phyloP scores from a whole-genome alignment of 495 filamentous ascomycete genomes.

The Penicillium alfredii region DNA sequence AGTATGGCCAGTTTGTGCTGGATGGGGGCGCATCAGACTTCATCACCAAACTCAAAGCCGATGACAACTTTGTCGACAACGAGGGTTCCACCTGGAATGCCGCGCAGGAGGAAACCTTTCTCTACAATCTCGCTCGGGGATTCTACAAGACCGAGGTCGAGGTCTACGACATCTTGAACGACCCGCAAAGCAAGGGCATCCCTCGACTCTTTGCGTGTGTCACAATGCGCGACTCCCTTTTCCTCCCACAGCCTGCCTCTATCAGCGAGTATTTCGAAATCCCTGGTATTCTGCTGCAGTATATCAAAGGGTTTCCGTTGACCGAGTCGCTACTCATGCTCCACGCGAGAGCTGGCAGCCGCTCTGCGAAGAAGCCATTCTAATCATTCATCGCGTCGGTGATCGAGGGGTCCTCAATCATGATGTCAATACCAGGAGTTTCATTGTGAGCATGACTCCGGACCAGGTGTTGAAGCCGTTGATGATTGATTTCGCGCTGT shows the following conservation, averaged over 20 bases:
- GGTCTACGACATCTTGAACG: slow-evolving; percentile 13
- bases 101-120: slow-evolving; percentile 17
- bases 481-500: slow-evolving; percentile 30
- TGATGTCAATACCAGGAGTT: slow-evolving; percentile 23
- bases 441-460: slow-evolving; percentile 17
- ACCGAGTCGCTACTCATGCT: slow-evolving; percentile 11
- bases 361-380: slow-evolving; percentile 24
- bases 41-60: slow-evolving; percentile 8
- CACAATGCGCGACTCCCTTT: slow-evolving; percentile 1
- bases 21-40: slow-evolving; percentile 11
- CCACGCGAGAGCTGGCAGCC: slow-evolving; percentile 18
- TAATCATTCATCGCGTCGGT: slow-evolving; percentile 12
- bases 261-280: slow-evolving; percentile 8
- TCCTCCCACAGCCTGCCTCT: not conserved
- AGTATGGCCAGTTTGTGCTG: slow-evolving; percentile 18
- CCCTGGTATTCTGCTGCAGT: slow-evolving; percentile 19
- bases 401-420: slow-evolving; percentile 23
- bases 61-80: slow-evolving; percentile 1
- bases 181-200: slow-evolving; percentile 16
- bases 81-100: slow-evolving; percentile 14
- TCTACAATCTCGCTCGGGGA: slow-evolving; percentile 7
- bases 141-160: slow-evolving; percentile 14
- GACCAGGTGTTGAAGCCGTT: slow-evolving; percentile 12
- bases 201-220: slow-evolving; percentile 11
- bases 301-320: slow-evolving; percentile 22